Percentiles rank a stretch among this genome's conserved stretches.
Conservation (phyloP, 495 filamentous ascomycete species). For the Penicillium canescens region DNA sequence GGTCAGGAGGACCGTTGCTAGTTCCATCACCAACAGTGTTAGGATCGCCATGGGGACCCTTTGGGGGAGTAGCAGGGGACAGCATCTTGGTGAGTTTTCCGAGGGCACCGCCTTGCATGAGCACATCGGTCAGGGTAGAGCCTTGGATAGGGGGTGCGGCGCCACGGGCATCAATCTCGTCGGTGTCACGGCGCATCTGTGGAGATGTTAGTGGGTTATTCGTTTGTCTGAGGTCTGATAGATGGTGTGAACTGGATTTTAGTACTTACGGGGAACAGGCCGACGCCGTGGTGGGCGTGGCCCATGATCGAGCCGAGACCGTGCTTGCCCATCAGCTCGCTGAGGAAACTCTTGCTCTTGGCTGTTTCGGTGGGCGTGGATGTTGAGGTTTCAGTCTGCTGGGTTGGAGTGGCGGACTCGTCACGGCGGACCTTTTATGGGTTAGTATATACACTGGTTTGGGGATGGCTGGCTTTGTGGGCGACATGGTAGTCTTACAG, state of each 20-base stretch:
- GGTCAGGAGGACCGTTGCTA: slow-evolving; percentile 1
- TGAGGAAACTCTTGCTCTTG: neutral
- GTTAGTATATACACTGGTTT: neutral
- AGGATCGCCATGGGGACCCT: neutral
- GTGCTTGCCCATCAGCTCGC: slow-evolving; percentile 9
- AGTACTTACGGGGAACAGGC: slow-evolving; percentile 21
- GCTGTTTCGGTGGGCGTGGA: no score
- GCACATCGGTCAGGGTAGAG: slow-evolving; percentile 18
- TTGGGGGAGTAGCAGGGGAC: slow-evolving; percentile 3
- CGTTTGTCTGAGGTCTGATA: neutral
- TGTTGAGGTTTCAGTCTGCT: no score
- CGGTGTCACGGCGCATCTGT: slow-evolving; percentile 23
- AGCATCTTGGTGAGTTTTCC: slow-evolving; percentile 16
- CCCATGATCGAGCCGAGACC: slow-evolving; percentile 22
- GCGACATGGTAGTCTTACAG: neutral
- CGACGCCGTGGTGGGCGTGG: slow-evolving; percentile 24
- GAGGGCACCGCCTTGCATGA: slow-evolving; percentile 18
- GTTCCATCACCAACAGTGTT: neutral
- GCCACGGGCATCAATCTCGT: slow-evolving; percentile 11
- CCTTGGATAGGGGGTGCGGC: slow-evolving; percentile 21
- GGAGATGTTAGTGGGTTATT: slow-evolving; percentile 5
- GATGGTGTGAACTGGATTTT: no score
- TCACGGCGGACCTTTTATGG: neutral
- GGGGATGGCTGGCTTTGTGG: no score
- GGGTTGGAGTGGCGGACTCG: neutral